Conservation (phyloP, 139 green algal species). For the Volvox africanus region DNA sequence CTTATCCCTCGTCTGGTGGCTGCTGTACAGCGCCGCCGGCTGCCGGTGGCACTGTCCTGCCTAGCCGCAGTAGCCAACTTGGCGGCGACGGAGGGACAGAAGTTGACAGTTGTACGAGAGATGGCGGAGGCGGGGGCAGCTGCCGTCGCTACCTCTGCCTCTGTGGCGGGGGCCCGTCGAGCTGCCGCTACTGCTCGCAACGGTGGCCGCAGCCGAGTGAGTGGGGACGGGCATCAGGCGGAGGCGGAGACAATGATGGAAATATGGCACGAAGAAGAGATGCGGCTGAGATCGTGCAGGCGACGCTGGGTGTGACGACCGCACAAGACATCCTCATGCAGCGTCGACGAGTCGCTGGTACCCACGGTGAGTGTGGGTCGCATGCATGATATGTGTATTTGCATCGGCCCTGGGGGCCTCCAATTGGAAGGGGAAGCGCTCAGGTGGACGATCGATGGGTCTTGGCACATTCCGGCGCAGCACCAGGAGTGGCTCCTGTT, state of each 20-base stretch:
- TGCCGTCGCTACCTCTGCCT: neutral
- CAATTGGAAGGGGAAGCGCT: too few species aligned
- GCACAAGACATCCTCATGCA: too few species aligned
- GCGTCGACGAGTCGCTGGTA: too few species aligned
- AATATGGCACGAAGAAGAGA: neutral
- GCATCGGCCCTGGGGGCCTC: too few species aligned
- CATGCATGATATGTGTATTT: too few species aligned
- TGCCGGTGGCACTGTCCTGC: neutral
- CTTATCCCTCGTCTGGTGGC: conserved; percentile 23
- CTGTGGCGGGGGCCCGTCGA: neutral
- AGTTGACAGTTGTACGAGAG: neutral
- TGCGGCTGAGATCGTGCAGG: too few species aligned
- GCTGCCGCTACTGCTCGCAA: too few species aligned
- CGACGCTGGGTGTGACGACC: too few species aligned
- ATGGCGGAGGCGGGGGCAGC: neutral
- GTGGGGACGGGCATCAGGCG: neutral
- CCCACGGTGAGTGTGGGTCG: too few species aligned
- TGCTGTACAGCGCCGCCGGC: conserved; percentile 1
- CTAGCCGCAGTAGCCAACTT: neutral
- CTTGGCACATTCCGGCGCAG: too few species aligned
- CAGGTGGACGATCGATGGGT: too few species aligned
- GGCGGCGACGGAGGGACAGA: neutral
- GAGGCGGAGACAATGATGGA: neutral
- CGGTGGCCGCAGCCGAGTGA: neutral
- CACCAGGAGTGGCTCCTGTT: too few species aligned